A percentile compares a stretch with the other conserved stretches of the same genome.
Evolutionary conservation across 495 filamentous ascomycete genomes (phyloP).

Genomic region (Penicillium bovifimosum): DNA sequence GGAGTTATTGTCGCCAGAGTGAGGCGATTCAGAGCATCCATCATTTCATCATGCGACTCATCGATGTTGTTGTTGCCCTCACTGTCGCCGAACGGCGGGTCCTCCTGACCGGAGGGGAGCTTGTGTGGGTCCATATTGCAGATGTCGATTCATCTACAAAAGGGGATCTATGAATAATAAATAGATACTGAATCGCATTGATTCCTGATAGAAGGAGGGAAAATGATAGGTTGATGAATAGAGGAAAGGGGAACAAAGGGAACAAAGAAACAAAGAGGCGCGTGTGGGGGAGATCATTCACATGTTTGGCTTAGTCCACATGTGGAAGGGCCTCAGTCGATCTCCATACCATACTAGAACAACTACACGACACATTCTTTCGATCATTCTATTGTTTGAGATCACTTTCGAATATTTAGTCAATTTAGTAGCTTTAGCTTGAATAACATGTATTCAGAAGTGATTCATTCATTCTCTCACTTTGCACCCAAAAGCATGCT

Average conservation of each 20-base stretch:
- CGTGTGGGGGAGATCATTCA: conserved; percentile 11
- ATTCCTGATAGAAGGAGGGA: not conserved
- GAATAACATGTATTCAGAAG: too few relatives aligned
- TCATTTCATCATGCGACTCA: conserved; percentile 19
- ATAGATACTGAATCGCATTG: not conserved
- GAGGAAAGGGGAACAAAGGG: not conserved
- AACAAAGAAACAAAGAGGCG: conserved; percentile 2
- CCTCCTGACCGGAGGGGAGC: conserved; percentile 15
- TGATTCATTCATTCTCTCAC: not conserved
- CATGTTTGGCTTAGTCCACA: conserved; percentile 4
- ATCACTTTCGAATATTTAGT: too few relatives aligned
- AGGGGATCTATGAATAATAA: not conserved
- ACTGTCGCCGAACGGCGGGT: conserved; percentile 26
- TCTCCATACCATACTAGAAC: not conserved
- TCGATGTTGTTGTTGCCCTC: conserved; percentile 12
- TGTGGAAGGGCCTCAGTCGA: not conserved
- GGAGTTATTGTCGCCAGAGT: conserved; percentile 41
- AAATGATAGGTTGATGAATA: not conserved
- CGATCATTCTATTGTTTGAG: not conserved
- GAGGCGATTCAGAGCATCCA: conserved; percentile 42
- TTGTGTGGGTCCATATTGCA: conserved; percentile 37
- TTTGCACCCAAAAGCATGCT: not conserved
- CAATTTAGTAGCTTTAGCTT: too few relatives aligned
- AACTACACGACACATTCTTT: not conserved
- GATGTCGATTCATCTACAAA: conserved; percentile 8